These are phyloP conservation scores for Dendryphion nanum DNA, from an alignment of 2,329 filamentous ascomycete species.

Conservation along the genomic window DNA sequence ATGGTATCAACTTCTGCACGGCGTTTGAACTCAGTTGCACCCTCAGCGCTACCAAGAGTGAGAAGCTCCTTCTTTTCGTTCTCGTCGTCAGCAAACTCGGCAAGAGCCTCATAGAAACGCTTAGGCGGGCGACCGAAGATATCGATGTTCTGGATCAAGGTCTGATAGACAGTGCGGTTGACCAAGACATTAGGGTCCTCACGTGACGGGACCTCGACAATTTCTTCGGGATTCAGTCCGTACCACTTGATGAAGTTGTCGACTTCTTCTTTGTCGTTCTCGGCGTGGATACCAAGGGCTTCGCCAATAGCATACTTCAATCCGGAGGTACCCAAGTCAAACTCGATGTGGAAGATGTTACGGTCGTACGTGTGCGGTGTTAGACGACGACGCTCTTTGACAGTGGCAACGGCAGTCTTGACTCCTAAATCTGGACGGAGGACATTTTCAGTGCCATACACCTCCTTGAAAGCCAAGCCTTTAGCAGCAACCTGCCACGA, in stretches of 20 bases:
- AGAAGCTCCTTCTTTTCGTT: slow-evolving; percentile 78
- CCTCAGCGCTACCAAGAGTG: slow-evolving; percentile 69
- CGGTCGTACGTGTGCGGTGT: slow-evolving; percentile 88
- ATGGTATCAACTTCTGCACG: slow-evolving; percentile 87
- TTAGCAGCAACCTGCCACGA: slow-evolving; percentile 85
- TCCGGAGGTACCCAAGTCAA: slow-evolving; percentile 87
- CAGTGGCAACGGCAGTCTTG: slow-evolving; percentile 82
- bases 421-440: slow-evolving; percentile 83
- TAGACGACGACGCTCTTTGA: slow-evolving; percentile 93
- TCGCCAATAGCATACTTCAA: slow-evolving; percentile 97
- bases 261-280: slow-evolving; percentile 81
- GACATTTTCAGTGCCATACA: slow-evolving; percentile 69
- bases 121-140: slow-evolving; percentile 97
- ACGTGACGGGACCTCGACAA: slow-evolving; percentile 88
- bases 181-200: slow-evolving; percentile 74
- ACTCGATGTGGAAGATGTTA: slow-evolving; percentile 99
- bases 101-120: slow-evolving; percentile 92
- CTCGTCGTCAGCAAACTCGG: slow-evolving; percentile 81
- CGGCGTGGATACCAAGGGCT: slow-evolving; percentile 91
- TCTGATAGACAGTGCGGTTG: slow-evolving; percentile 89
- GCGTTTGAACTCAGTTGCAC: slow-evolving; percentile 86
- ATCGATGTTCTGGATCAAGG: slow-evolving; percentile 87
- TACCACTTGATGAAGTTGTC: slow-evolving; percentile 87
- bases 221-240: slow-evolving; percentile 73
- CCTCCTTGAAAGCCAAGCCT: slow-evolving; percentile 90